Evolutionary conservation across 2,329 filamentous ascomycete species (phyloP).

Genomic region (Tolypocladium endophyticum): DNA sequence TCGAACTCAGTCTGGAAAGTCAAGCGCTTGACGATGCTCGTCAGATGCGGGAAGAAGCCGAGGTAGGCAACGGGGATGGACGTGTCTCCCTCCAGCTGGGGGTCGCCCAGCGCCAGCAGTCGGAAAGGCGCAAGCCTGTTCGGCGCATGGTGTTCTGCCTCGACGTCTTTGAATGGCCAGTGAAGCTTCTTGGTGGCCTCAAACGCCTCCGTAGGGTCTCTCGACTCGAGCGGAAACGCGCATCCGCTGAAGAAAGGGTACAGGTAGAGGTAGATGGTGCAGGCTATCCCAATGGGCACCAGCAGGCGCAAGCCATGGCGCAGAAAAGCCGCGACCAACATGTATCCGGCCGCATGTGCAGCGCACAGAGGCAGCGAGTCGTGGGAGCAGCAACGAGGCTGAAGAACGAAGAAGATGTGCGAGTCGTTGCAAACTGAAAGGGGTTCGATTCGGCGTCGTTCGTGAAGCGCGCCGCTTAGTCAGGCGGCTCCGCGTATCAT

Average conservation of each 20-base stretch:
- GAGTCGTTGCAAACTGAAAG: not conserved
- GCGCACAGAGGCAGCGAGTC: not conserved
- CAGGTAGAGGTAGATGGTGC: constrained; percentile 72
- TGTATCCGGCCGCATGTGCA: constrained; percentile 32
- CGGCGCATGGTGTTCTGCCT: constrained; percentile 10
- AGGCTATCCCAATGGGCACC: constrained; percentile 54
- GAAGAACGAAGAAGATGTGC: not conserved
- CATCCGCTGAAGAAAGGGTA: constrained; percentile 77
- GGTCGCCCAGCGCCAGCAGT: constrained; percentile 79
- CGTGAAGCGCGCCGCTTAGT: not conserved
- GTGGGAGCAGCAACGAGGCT: not conserved
- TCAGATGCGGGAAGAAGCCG: constrained; percentile 43
- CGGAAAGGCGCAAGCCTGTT: constrained; percentile 60
- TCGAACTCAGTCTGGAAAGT: constrained; percentile 34
- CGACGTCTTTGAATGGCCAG: constrained; percentile 21
- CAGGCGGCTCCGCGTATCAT: not conserved
- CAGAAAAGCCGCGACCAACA: constrained; percentile 42
- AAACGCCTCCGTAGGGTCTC: constrained; percentile 21
- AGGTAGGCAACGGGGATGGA: constrained; percentile 56
- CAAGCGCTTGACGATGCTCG: constrained; percentile 33
- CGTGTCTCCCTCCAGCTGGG: constrained; percentile 86
- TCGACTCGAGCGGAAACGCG: constrained; percentile 56
- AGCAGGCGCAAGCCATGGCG: constrained; percentile 44
- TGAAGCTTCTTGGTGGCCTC: constrained; percentile 28
- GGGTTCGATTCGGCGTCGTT: not conserved